Conservation (phyloP, 495 filamentous ascomycete species). For the Xylaria grammica region DNA sequence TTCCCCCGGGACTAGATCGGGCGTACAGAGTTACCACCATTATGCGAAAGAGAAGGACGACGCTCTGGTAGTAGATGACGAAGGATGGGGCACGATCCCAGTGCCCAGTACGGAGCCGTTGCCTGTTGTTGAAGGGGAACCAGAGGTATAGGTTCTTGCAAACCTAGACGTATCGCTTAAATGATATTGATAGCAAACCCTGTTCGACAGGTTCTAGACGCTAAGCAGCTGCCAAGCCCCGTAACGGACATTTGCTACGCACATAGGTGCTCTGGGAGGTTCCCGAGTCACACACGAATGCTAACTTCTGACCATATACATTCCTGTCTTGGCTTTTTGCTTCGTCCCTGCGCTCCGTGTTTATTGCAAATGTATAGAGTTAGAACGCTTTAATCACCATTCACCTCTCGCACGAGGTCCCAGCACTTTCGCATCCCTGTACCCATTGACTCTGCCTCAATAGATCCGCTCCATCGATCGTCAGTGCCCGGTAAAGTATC, state of each 20-base stretch:
- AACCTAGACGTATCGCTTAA: neutral
- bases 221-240: neutral
- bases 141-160: constrained; percentile 17
- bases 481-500: neutral
- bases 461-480: constrained; percentile 38
- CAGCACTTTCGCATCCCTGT: constrained; percentile 57
- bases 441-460: constrained; percentile 51
- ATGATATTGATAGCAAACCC: neutral
- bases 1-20: constrained; percentile 2
- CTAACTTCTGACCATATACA: neutral
- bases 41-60: constrained; percentile 36
- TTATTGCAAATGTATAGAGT: neutral
- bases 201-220: neutral
- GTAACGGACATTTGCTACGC: neutral
- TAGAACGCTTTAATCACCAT: constrained; percentile 12
- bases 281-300: neutral
- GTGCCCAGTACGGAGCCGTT: constrained; percentile 29
- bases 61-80: constrained; percentile 21
- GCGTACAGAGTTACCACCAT: constrained; percentile 23
- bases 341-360: neutral
- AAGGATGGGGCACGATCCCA: constrained; percentile 25
- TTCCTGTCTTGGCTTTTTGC: neutral
- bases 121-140: constrained; percentile 26
- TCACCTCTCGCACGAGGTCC: constrained; percentile 38
- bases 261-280: neutral